Percentiles rank a stretch among this genome's conserved stretches.
Evolutionary conservation across 192 early-diverging fungal species (phyloP).

Genomic region (Umbelopsis sp.): DNA sequence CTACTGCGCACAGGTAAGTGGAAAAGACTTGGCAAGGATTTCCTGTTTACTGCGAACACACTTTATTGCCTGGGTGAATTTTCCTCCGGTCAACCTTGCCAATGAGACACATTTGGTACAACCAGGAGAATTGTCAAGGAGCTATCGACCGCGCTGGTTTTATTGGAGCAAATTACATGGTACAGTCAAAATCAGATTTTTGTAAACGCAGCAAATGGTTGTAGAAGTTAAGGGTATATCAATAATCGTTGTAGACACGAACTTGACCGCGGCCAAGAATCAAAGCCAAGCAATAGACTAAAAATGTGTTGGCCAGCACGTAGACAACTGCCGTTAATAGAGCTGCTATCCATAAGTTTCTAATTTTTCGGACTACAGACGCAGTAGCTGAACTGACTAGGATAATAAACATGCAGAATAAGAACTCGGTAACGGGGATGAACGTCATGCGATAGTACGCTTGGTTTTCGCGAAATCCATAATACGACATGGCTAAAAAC

Average conservation of each 20-base stretch:
- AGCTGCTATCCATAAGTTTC: background rate
- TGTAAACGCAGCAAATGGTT: no score
- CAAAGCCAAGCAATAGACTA: slow-evolving; percentile 20
- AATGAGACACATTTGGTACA: no score
- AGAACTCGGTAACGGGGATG: slow-evolving; percentile 30
- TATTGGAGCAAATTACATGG: no score
- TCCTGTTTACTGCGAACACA: no score
- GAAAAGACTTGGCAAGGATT: no score
- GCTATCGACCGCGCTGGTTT: no score
- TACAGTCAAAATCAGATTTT: no score
- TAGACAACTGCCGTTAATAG: background rate
- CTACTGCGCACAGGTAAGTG: no score
- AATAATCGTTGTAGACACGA: slow-evolving; percentile 33
- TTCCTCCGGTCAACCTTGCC: no score
- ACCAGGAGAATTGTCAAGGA: no score
- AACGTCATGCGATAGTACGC: slow-evolving; percentile 29
- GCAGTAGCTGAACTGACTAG: slow-evolving; percentile 8
- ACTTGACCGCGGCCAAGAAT: slow-evolving; percentile 24
- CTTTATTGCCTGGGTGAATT: no score
- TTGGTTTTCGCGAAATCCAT: slow-evolving; percentile 19
- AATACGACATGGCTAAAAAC: slow-evolving; percentile 12
- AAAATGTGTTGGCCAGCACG: background rate
- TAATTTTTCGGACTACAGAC: background rate
- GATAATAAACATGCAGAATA: slow-evolving; percentile 14
- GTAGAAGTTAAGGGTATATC: slow-evolving; percentile 11